A percentile compares a stretch with the other conserved stretches of the same genome.
Conservation (phyloP, 345 rosid genomes). For the Trapa bicornis region DNA sequence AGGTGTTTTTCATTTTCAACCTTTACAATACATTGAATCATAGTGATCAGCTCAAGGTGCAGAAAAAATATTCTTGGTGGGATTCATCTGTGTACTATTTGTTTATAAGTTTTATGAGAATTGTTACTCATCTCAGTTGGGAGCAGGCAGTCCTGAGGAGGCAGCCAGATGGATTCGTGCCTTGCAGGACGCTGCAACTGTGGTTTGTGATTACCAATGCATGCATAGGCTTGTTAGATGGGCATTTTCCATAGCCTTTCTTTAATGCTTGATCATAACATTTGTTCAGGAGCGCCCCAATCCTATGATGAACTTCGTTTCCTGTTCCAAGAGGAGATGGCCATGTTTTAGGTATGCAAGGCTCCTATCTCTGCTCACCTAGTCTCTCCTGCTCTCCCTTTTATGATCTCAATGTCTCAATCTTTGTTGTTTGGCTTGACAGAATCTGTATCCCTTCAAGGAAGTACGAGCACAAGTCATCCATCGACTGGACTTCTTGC, state of each 20-base stretch:
- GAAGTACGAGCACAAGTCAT: slow-evolving; percentile 29
- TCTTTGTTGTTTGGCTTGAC: not conserved
- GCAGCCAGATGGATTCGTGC: slow-evolving; percentile 79
- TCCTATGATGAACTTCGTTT: slow-evolving; percentile 36
- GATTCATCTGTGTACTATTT: not conserved
- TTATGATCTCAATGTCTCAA: not conserved
- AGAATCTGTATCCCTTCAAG: slow-evolving; percentile 21
- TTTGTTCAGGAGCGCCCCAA: slow-evolving; percentile 34
- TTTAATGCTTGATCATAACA: slow-evolving; percentile 10
- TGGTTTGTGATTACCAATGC: slow-evolving; percentile 29
- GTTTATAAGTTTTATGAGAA: slow-evolving; percentile 1
- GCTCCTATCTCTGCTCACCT: not conserved
- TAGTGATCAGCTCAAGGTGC: slow-evolving; percentile 71
- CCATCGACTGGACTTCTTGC: slow-evolving; percentile 37
- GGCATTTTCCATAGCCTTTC: not conserved
- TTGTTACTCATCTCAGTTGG: slow-evolving; percentile 36
- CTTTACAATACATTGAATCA: slow-evolving; percentile 59
- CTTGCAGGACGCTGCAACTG: slow-evolving; percentile 54
- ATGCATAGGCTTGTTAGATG: too few relatives aligned
- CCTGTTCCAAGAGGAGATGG: slow-evolving; percentile 46
- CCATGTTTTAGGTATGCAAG: slow-evolving; percentile 26
- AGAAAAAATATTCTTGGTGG: not conserved
- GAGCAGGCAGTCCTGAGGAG: slow-evolving; percentile 90
- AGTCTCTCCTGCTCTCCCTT: not conserved
- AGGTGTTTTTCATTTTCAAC: slow-evolving; percentile 80